phyloP scores from a whole-genome alignment of 441 rosid species.

The Kokia cookei region DNA sequence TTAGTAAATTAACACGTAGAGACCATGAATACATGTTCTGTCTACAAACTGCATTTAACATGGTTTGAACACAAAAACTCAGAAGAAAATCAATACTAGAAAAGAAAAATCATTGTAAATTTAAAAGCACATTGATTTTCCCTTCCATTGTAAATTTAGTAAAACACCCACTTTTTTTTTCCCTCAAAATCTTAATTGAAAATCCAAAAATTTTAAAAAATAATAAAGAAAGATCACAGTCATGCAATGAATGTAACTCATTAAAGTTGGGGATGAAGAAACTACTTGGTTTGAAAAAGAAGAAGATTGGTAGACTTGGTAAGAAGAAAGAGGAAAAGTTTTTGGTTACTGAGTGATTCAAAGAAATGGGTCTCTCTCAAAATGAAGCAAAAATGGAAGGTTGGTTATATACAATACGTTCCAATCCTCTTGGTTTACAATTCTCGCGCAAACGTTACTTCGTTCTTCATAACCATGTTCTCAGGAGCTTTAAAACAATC shows the following conservation, averaged over 20 bases:
- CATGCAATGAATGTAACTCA: background rate
- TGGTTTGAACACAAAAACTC: background rate
- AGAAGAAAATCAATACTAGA: background rate
- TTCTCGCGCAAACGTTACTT: constrained; percentile 74
- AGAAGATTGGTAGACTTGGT: background rate
- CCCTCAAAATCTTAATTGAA: background rate
- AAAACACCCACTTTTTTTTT: constrained; percentile 9
- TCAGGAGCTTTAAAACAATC: constrained; percentile 55
- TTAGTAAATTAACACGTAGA: background rate
- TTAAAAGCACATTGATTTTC: constrained; percentile 16
- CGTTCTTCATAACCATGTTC: constrained; percentile 50
- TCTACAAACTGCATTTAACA: too few relatives aligned
- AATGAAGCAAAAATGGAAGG: constrained; percentile 70
- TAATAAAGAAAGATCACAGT: background rate
- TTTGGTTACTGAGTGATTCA: constrained; percentile 3
- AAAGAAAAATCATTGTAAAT: constrained; percentile 9
- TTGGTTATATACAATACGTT: constrained; percentile 76
- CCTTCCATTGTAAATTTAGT: constrained; percentile 17
- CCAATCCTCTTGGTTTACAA: constrained; percentile 73
- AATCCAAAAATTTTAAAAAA: background rate
- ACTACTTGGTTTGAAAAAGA: background rate
- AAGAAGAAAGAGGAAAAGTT: background rate
- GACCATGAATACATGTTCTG: background rate
- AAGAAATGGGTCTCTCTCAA: constrained; percentile 30
- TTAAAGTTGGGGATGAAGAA: background rate